These are phyloP conservation scores for Jamesozyma hellenica DNA, from an alignment of 805 yeast species.

Conservation along the genomic window DNA sequence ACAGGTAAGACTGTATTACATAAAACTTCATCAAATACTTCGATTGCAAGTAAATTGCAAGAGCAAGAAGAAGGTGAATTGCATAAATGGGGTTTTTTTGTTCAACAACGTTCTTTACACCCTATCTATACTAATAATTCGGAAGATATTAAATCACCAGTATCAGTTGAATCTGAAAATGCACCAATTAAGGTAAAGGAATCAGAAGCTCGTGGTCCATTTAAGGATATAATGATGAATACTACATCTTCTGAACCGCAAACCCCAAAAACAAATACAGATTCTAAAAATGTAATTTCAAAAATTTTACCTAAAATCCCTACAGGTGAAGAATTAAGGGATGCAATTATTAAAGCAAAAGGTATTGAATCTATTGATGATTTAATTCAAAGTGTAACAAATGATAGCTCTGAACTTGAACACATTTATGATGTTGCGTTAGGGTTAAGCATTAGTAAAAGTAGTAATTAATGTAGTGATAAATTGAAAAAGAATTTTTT, in stretches of 20 bases:
- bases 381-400: conserved; percentile 54
- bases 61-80: conserved; percentile 90
- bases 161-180: too few relatives aligned
- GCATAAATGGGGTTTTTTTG: conserved; percentile 75
- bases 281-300: conserved; percentile 1
- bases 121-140: neutral
- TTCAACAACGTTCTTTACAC: conserved; percentile 44
- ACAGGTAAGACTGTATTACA: conserved; percentile 62
- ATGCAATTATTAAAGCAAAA: conserved; percentile 58
- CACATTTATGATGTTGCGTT: conserved; percentile 33
- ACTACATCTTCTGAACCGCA: neutral
- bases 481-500: too few relatives aligned
- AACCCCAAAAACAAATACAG: neutral
- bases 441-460: neutral
- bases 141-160: neutral
- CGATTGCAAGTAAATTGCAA: conserved; percentile 60
- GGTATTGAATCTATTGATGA: conserved; percentile 64
- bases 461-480: neutral
- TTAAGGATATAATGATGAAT: neutral
- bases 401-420: conserved; percentile 42
- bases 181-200: neutral
- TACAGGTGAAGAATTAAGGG: conserved; percentile 39
- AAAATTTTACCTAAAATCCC: conserved; percentile 32
- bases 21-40: conserved; percentile 53
- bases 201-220: too few relatives aligned